These are phyloP conservation scores for Populus hybrid DNA, from an alignment of 441 rosid species.

Conservation along the genomic window DNA sequence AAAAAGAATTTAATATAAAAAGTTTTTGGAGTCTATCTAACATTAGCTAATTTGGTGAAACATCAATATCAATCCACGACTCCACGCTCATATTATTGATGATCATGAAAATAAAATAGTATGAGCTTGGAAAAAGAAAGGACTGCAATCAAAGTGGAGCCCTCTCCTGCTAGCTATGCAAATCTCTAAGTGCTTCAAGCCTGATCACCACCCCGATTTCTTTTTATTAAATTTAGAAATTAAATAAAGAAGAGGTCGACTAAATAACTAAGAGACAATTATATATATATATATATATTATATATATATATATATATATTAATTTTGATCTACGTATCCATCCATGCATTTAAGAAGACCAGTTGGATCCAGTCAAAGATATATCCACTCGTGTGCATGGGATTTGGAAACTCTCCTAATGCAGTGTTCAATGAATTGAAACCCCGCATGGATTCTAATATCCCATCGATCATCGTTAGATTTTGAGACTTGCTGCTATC, in stretches of 20 bases:
- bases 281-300: no score
- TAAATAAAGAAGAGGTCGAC: background rate
- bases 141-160: background rate
- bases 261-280: background rate
- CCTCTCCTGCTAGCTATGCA: background rate
- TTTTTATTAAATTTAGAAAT: background rate
- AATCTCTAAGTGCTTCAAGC: background rate
- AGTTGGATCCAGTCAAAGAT: conserved; percentile 6
- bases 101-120: background rate
- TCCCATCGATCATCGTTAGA: background rate
- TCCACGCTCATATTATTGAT: background rate
- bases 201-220: background rate
- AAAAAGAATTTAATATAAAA: no score
- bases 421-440: background rate
- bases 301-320: no score
- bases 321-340: background rate
- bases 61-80: background rate
- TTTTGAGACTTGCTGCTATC: no score
- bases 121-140: background rate
- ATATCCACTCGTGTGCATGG: background rate
- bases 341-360: conserved; percentile 9
- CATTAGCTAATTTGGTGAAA: background rate
- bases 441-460: background rate
- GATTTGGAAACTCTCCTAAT: background rate
- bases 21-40: background rate